Evolutionary conservation across 805 yeast genomes (phyloP).

Genomic region (Maudiozyma saulgeensis): DNA sequence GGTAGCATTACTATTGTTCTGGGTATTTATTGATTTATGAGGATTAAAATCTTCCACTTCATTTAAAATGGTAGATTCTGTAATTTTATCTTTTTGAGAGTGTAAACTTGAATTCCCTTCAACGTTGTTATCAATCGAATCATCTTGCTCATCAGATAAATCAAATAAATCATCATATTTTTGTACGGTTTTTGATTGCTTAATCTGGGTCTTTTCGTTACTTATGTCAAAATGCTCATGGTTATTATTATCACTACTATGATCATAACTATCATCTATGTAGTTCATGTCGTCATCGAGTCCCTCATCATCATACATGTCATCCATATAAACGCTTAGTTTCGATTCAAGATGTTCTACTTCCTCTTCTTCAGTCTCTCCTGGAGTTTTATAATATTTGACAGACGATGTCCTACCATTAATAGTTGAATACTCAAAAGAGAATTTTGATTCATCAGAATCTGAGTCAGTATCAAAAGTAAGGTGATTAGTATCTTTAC

Average conservation of each 20-base stretch:
- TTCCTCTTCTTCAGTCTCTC: conserved; percentile 15
- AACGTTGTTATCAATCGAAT: neutral
- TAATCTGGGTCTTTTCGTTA: neutral
- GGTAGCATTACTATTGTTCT: neutral
- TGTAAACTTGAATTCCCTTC: neutral
- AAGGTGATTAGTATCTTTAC: conserved; percentile 4
- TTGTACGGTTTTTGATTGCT: conserved; percentile 3
- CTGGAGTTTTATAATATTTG: conserved; percentile 37
- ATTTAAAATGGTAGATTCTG: neutral
- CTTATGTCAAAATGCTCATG: neutral
- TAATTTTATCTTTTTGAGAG: neutral
- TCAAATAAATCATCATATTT: conserved; percentile 20
- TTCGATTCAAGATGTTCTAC: neutral
- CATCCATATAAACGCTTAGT: conserved; percentile 30
- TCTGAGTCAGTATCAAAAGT: conserved; percentile 13
- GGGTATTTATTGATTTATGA: neutral
- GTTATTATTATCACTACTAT: conserved; percentile 4
- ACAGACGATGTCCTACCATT: conserved; percentile 47
- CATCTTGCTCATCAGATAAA: conserved; percentile 14
- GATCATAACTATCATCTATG: conserved; percentile 19
- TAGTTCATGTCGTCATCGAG: conserved; percentile 36
- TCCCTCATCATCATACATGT: conserved; percentile 32
- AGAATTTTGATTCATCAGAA: conserved; percentile 30
- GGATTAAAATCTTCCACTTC: neutral
- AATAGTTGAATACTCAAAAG: conserved; percentile 38